Conservation (phyloP, 2,329 filamentous ascomycete species). For the Lanzia echinophila region DNA sequence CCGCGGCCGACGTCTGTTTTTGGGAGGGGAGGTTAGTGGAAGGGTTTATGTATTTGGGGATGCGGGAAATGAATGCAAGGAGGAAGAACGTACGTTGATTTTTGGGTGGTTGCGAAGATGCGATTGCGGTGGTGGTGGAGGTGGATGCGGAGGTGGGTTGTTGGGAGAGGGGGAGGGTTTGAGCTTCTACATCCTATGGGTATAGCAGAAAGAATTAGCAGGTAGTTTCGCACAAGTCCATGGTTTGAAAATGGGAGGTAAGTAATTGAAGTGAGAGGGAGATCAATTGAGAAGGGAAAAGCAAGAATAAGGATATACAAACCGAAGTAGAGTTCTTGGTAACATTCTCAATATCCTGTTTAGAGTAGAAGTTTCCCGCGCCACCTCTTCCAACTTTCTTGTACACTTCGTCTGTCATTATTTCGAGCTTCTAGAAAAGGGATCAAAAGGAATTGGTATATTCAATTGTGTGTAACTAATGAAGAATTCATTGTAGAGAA, state of each 20-base stretch:
- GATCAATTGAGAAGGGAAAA: neutral
- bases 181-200: slow-evolving; percentile 34
- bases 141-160: slow-evolving; percentile 10
- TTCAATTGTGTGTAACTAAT: too few relatives aligned
- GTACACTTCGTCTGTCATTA: slow-evolving; percentile 22
- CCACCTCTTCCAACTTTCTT: slow-evolving; percentile 53
- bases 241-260: neutral
- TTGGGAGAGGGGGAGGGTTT: slow-evolving; percentile 11
- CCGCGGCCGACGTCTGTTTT: slow-evolving; percentile 43
- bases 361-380: slow-evolving; percentile 55
- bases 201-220: neutral
- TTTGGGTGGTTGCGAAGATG: slow-evolving; percentile 15
- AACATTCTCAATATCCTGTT: slow-evolving; percentile 44
- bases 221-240: neutral
- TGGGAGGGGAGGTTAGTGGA: neutral
- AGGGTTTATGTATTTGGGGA: neutral
- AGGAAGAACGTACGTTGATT: slow-evolving; percentile 29
- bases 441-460: neutral
- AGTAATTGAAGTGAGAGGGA: slow-evolving; percentile 5
- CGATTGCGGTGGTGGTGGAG: slow-evolving; percentile 25
- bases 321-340: slow-evolving; percentile 13
- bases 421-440: neutral
- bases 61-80: neutral
- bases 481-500: too few relatives aligned
- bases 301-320: neutral